Base-by-base conservation (phyloP, 2,329 filamentous ascomycete species). In the Sporothrix brasiliensis region DNA sequence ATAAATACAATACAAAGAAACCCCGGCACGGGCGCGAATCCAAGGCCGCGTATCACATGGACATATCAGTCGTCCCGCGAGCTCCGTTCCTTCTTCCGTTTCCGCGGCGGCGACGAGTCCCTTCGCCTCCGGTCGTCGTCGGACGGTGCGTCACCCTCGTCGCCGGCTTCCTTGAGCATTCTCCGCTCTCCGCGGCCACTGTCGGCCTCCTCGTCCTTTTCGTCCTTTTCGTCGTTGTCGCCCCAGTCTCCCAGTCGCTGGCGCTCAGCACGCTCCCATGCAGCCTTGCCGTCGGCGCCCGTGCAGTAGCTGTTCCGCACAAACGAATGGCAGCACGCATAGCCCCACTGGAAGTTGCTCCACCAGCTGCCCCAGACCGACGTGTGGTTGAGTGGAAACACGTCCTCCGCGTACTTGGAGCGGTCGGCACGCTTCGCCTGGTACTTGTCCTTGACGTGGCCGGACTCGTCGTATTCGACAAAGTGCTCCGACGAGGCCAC, bases 231-330 rank as follows among this genome's bases (percentile, higher is more conserved):
- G 27, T 75, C 74, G 21, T 56, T 19, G 30, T 72, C 75, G n/a
- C 81, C 76, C 68, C 85, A 76, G 65, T 79, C 80, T 24, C 86
- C 85, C 1, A 79, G 81, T n/a, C 84, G 80, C 77, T 85, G 88
- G 74, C 78, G 82, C 74, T 95, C 89, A 0, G 92, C 89, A 70
- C 92, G 90, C 75, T 94, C 90, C 80, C 92, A 93, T 0, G 93
- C 94, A 72, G 82, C 82, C 79, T 89, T 96, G 49, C 95, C 95
- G 71, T 92, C 92, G 72, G 95, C 92, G 34, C 95, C 95, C 0
- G 94, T 98, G 79, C 95, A 99, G 77, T 98, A 99, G 77, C 93
- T 97, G 80, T 99, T 98, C 81, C 97, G 97, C 73, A 97, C 88
- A 27, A 89, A 90, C 0, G 93, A 97, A 79, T 96, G 93, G 83